Evolutionary conservation across 768 basidiomycete genomes (phyloP), one percentile per base, ranked within the genome.

Genomic region (Leccinellum luteum): DNA sequence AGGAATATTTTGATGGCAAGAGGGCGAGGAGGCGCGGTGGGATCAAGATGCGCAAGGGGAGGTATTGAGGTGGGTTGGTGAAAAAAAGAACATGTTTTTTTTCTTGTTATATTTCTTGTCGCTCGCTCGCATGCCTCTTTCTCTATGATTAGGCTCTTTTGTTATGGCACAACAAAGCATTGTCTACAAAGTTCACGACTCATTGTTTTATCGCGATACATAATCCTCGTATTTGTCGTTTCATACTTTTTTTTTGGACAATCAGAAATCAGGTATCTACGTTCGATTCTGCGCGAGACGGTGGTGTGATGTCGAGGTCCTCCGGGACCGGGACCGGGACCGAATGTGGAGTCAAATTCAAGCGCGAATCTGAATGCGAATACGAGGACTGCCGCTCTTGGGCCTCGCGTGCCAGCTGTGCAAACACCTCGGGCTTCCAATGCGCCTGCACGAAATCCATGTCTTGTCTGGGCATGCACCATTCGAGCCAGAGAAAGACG

Each of bases 401-500:
- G 12, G 48, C 50, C 17, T 57, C 54, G 7, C 31, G 53, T 7
- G 59, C 67, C 31, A 68, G 54, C 50, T 66, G 45, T 19, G 60
- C 45, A 47, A 65, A 71, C 1, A 66, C 57, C 1, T 68, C 59
- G 3, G 69, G 66, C 28, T 86, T 76, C 90, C 90, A 92, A 52
- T 84, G 77, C 54, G 76, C 76, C 27, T 79, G 74, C 0, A 92
- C 94, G 61, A 82, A 85, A 70, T 96, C 91, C 52, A 97, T 74
- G 55, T 85, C 78, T 21, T 87, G 83, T 48, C 87, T 76, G 0
- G 96, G 96, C 68, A 85, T 81, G 78, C 85, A 86, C 86, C 85
- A 90, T 65, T 97, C 93, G 4, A 99, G 77, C 50, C 92, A 76
- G 62, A 85, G 66, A 69, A 92, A 94, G 73, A 97, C 96, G 8